These are phyloP conservation scores for Trematosphaeria pertusa DNA, from an alignment of 2,329 filamentous ascomycete genomes.

Conservation along the genomic window DNA sequence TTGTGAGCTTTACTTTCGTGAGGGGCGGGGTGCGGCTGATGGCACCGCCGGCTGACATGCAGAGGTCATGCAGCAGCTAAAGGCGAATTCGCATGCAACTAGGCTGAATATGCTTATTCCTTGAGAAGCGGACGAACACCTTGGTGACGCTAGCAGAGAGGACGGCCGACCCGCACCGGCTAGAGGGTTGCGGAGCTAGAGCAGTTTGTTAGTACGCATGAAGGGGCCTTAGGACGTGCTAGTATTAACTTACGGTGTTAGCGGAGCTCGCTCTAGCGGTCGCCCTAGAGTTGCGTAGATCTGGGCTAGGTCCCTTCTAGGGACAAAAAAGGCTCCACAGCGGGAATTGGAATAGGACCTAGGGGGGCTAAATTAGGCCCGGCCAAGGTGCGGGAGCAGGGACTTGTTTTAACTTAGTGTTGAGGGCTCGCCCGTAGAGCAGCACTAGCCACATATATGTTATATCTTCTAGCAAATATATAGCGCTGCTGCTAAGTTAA, in stretches of 20 bases:
- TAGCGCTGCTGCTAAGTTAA: neutral
- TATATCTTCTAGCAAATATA: neutral
- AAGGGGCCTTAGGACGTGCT: too few relatives aligned
- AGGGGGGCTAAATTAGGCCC: neutral
- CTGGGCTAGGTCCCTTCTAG: too few relatives aligned
- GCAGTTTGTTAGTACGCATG: too few relatives aligned
- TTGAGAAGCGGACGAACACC: slow-evolving; percentile 18
- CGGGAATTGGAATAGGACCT: neutral
- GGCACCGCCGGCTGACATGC: slow-evolving; percentile 14
- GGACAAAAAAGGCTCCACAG: too few relatives aligned
- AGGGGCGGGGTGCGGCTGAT: slow-evolving; percentile 14
- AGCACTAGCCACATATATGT: neutral
- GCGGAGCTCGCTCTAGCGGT: too few relatives aligned
- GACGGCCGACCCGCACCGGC: slow-evolving; percentile 13
- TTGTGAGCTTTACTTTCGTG: slow-evolving; percentile 13
- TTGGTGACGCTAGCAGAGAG: slow-evolving; percentile 13
- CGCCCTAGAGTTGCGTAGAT: too few relatives aligned
- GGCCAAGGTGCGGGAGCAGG: neutral
- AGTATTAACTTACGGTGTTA: too few relatives aligned
- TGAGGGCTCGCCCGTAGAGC: neutral
- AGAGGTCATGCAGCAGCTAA: slow-evolving; percentile 8
- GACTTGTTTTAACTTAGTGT: neutral
- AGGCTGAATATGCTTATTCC: slow-evolving; percentile 17
- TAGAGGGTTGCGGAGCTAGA: too few relatives aligned
- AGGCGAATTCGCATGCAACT: slow-evolving; percentile 17